phyloP scores from a whole-genome alignment of 2,329 filamentous ascomycete genomes.

The Coniochaeta hoffmannii region DNA sequence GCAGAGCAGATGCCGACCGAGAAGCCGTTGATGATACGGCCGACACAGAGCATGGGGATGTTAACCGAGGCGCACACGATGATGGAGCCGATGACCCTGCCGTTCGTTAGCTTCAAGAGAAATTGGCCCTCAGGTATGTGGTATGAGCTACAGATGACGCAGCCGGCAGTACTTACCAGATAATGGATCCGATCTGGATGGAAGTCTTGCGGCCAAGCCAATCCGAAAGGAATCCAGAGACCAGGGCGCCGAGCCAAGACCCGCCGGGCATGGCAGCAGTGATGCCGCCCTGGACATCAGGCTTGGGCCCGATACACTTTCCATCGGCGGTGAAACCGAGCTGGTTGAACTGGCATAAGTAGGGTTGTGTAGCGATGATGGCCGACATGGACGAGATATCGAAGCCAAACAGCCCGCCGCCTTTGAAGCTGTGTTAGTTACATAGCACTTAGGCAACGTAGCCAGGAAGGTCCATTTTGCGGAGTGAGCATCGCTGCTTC shows the following conservation, averaged over 20 bases:
- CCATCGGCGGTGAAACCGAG: slow-evolving; percentile 25
- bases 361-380: slow-evolving; percentile 32
- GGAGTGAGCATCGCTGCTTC: not conserved
- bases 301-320: slow-evolving; percentile 42
- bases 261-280: slow-evolving; percentile 65
- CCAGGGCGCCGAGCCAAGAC: slow-evolving; percentile 57
- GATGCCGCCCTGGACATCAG: slow-evolving; percentile 52
- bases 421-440: slow-evolving; percentile 12
- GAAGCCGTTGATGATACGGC: slow-evolving; percentile 64
- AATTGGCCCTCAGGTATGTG: not conserved
- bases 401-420: slow-evolving; percentile 34
- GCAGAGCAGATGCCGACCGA: slow-evolving; percentile 66
- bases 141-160: not conserved
- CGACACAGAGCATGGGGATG: slow-evolving; percentile 54
- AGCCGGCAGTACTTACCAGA: slow-evolving; percentile 35
- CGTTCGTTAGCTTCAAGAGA: no score
- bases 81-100: slow-evolving; percentile 40
- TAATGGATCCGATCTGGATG: slow-evolving; percentile 40
- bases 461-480: not conserved
- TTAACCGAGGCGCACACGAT: slow-evolving; percentile 37
- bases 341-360: slow-evolving; percentile 35
- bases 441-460: not conserved
- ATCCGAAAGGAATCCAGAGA: slow-evolving; percentile 53
- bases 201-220: slow-evolving; percentile 37
- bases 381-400: slow-evolving; percentile 39